Base-by-base conservation (phyloP, 257 asterid genomes). In the Solanum bukasovii region DNA sequence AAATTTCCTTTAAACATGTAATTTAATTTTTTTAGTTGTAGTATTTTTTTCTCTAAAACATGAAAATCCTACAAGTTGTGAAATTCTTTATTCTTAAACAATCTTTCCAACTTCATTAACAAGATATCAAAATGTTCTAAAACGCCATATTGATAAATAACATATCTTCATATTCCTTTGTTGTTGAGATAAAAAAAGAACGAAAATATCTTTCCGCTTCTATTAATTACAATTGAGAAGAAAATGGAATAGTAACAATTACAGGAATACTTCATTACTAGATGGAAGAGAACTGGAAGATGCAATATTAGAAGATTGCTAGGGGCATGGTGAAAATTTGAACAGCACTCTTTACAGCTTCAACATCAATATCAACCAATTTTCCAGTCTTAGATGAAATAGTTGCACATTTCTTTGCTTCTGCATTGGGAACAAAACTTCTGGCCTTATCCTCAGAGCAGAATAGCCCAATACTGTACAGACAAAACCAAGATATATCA, bases 351-450 rank as follows among this genome's bases (percentile, higher is more conserved):
- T 93, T 93, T 10, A 96, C 93, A 83, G 90, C 95, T 91, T 95
- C 96, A 87, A 95, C 92, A 86, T 96, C 96, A 35, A 96, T 93
- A 85, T 94, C 99, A 74, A 89, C 52, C 35, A 96, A 90, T 75
- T 93, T 96, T 83, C 99, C 98, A 1, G 98, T 95, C 89, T 93
- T 93, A 0, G 99, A 96, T 63, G 97, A 90, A 91, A 96, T 89
- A 3, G 92, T 35, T 6, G 97, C 93, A 88, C 98, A 94, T 86
- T 92, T 94, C 90, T 91, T 95, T 92, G 91, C 95, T 87, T 89
- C 95, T 52, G 95, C 93, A 85, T 93, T 89, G 0, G 98, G 99
- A 33, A 94, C 94, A 74, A 95, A 96, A 46, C 87, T 34, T 87
- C 90, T 92, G 1, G 94, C 97, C 91, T 94, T 96, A 6, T 93